Evolutionary conservation across 202 grass and related monocot species (phyloP), one percentile per base, ranked within the genome.

Genomic region (Elaeis oleifera): DNA sequence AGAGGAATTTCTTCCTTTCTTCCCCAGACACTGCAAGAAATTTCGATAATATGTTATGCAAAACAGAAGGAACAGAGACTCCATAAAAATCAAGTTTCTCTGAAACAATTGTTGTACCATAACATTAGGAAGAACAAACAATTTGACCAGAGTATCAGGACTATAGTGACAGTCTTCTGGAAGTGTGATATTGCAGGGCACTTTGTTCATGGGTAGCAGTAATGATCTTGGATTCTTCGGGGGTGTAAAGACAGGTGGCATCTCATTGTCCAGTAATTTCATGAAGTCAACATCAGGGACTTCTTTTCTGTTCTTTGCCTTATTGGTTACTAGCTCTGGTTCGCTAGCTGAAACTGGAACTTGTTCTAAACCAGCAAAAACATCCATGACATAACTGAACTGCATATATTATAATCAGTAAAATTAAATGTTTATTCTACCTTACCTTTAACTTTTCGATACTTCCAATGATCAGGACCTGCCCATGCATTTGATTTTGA

Each of bases 381-480:
- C 53, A 28, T 44, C 13, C 53, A 16, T 7, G 54, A 21, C 32
- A 56, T 68, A 68, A 54, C 13, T 23, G 53, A 56, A 56, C n/a
- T n/a, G 28, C n/a, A 17, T 18, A 68, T 36, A 8, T 49, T 32
- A 32, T 6, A 31, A 31, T 6, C 28, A 31, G 3, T 48, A 5
- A 49, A 27, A 67, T 18, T 69, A 26, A 16, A 18, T 9, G 9
- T 44, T 44, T 28, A 25, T 18, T 13, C 16, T 1, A 26, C 3
- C 59, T 14, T 89, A 97, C 92, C 88, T 85, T 86, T 92, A 70
- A 51, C 64, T 79, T 97, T 97, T 54, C 18, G 69, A 77, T 86
- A 97, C 59, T 92, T 97, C 92, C 92, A 97, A 81, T 97, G 92
- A 67, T 97, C 88, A 5, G 88, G 92, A 68, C 92, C 92, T 66